A percentile compares a stretch with the other conserved stretches of the same genome.
phyloP scores from a whole-genome alignment of 345 rosid genomes.

The Microcos paniculata region DNA sequence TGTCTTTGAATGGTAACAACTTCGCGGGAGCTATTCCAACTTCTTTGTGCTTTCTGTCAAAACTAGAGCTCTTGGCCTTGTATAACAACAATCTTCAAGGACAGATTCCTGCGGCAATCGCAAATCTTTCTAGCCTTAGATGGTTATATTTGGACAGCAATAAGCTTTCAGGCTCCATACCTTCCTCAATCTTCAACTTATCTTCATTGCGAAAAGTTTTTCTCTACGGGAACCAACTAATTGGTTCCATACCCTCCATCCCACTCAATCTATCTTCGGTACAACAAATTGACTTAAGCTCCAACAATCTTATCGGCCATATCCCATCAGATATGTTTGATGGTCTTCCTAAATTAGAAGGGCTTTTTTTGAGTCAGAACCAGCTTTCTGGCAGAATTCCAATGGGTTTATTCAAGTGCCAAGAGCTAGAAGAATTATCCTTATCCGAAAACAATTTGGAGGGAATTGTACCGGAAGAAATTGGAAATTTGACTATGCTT shows the following conservation, averaged over 20 bases:
- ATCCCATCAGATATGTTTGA: neutral
- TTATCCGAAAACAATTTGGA: neutral
- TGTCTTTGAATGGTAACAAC: neutral
- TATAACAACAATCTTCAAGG: neutral
- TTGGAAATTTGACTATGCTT: neutral
- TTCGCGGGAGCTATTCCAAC: conserved; percentile 5
- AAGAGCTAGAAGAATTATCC: neutral
- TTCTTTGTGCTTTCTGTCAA: neutral
- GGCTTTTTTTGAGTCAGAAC: neutral
- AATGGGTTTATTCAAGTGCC: neutral
- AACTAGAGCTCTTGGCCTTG: neutral
- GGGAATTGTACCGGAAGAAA: neutral
- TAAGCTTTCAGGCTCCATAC: conserved; percentile 17
- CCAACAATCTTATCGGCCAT: neutral
- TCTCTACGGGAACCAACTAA: neutral
- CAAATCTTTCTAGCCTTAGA: neutral
- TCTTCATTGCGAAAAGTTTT: neutral
- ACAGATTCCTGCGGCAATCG: neutral
- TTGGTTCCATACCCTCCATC: neutral
- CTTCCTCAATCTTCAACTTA: conserved; percentile 13
- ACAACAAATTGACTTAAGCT: neutral
- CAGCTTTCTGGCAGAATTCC: neutral
- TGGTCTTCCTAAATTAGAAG: neutral
- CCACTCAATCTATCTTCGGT: neutral
- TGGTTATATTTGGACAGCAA: neutral